Conservation (phyloP, 2,329 filamentous ascomycete genomes). For the Aspergillus sp. region DNA sequence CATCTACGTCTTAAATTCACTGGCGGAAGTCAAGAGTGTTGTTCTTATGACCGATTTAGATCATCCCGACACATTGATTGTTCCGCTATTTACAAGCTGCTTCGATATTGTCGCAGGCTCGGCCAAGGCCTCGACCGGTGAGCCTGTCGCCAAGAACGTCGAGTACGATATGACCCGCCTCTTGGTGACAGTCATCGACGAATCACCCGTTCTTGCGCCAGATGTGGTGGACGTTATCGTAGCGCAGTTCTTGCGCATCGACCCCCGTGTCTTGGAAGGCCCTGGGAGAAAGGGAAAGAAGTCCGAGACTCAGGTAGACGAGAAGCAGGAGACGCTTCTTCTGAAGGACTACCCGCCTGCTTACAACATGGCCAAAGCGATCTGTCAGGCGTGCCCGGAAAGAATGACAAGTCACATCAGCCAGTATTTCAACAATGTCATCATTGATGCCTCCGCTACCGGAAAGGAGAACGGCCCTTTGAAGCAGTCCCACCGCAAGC, state of each 20-base stretch:
- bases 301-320: conserved; percentile 59
- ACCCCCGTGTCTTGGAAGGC: conserved; percentile 57
- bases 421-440: conserved; percentile 96
- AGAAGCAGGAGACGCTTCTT: conserved; percentile 78
- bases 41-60: conserved; percentile 86
- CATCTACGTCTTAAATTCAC: conserved; percentile 82
- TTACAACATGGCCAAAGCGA: conserved; percentile 93
- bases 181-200: conserved; percentile 81
- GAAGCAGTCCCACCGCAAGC: conserved; percentile 43
- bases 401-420: conserved; percentile 94
- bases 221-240: conserved; percentile 90
- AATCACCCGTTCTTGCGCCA: conserved; percentile 72
- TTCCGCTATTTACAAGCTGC: conserved; percentile 79
- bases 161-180: conserved; percentile 89
- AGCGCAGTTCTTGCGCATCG: conserved; percentile 89
- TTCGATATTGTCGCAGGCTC: conserved; percentile 88
- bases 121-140: conserved; percentile 71
- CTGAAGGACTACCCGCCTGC: conserved; percentile 86
- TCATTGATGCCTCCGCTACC: conserved; percentile 77
- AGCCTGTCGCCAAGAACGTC: conserved; percentile 87
- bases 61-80: conserved; percentile 73
- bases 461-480: conserved; percentile 54
- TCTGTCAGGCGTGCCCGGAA: conserved; percentile 85
- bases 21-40: conserved; percentile 92
- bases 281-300: conserved; percentile 60